Evolutionary conservation across 805 yeast genomes (phyloP).

Genomic region (Metschnikowia similis): DNA sequence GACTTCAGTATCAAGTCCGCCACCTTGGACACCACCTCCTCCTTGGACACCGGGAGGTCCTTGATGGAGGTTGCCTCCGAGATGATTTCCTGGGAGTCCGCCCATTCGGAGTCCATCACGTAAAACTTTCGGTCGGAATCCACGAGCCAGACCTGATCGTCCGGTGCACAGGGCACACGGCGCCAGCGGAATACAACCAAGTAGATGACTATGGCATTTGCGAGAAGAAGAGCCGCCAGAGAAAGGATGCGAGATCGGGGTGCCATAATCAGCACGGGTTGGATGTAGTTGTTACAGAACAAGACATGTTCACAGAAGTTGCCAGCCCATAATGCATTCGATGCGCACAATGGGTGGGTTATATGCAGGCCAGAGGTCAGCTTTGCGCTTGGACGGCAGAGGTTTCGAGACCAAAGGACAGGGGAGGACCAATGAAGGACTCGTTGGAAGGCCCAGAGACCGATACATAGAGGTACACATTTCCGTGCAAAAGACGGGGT

Average conservation of each 20-base stretch:
- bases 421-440: no score
- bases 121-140: constrained; percentile 6
- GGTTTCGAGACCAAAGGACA: no score
- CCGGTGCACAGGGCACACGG: neutral
- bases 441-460: no score
- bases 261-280: neutral
- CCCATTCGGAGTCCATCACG: constrained; percentile 11
- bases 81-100: neutral
- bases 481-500: no score
- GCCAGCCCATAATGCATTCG: neutral
- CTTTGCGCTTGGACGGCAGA: no score
- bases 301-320: neutral
- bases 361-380: no score
- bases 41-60: neutral
- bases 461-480: no score
- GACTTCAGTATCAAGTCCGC: neutral
- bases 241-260: neutral
- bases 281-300: no score
- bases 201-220: neutral
- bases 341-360: no score
- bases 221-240: neutral
- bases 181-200: neutral
- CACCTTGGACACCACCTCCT: constrained; percentile 2
- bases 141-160: constrained; percentile 5
- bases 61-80: neutral